Conservation (phyloP, 495 filamentous ascomycete genomes). For the Chaetomidium leptoderma region DNA sequence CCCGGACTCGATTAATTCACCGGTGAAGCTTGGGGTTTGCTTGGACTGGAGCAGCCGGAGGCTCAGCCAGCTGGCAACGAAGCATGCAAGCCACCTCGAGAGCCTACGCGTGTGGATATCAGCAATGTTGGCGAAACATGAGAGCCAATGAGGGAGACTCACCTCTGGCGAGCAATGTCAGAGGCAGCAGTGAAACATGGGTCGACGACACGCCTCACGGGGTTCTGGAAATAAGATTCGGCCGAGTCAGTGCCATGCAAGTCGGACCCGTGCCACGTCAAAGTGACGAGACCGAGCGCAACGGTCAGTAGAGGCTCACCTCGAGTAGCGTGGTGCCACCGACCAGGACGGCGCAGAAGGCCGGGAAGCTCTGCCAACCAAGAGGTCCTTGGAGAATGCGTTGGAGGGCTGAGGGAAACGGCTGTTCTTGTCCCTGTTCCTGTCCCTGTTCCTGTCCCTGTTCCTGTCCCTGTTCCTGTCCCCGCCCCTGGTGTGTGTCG, state of each 20-base stretch:
- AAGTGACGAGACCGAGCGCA: not conserved
- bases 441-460: no score
- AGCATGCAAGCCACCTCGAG: slow-evolving; percentile 46
- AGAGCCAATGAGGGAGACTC: not conserved
- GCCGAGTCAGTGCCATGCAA: slow-evolving; percentile 10
- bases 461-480: no score
- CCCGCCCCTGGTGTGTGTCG: no score
- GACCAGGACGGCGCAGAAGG: slow-evolving; percentile 73
- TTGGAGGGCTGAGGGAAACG: slow-evolving; percentile 39
- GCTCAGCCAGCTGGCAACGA: slow-evolving; percentile 49
- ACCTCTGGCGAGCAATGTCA: slow-evolving; percentile 32
- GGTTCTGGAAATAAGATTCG: slow-evolving; percentile 25
- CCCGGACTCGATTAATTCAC: slow-evolving; percentile 26
- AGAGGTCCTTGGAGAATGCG: slow-evolving; percentile 45
- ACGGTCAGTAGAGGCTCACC: slow-evolving; percentile 25
- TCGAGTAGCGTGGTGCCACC: slow-evolving; percentile 75
- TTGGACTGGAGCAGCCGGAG: slow-evolving; percentile 46
- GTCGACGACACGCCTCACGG: slow-evolving; percentile 27
- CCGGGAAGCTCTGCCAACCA: slow-evolving; percentile 63
- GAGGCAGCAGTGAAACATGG: no score
- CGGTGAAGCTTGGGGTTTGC: slow-evolving; percentile 40
- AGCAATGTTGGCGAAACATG: slow-evolving; percentile 3
- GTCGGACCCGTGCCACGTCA: not conserved
- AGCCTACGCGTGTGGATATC: slow-evolving; percentile 29
- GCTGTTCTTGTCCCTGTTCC: slow-evolving; percentile 24